Evolutionary conservation across 805 yeast genomes (phyloP).

Genomic region (Maudiozyma saulgeensis): DNA sequence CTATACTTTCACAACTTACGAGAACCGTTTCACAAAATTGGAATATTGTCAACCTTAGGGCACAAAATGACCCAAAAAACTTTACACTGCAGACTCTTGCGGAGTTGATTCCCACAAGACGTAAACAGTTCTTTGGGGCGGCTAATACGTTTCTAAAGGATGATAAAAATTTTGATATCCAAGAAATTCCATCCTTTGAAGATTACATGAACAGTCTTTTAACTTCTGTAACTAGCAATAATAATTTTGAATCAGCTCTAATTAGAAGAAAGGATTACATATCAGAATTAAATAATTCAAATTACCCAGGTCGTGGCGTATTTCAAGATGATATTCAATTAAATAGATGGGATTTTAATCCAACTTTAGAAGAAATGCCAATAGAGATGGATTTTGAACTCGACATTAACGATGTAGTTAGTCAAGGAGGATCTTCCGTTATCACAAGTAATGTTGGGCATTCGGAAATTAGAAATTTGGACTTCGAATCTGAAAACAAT

Average conservation of each 20-base stretch:
- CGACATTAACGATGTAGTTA: conserved; percentile 22
- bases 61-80: not conserved
- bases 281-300: conserved; percentile 18
- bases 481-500: not conserved
- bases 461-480: not conserved
- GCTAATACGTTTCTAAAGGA: conserved; percentile 12
- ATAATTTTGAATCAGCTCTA: conserved; percentile 1
- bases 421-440: conserved; percentile 17
- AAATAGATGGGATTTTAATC: not conserved
- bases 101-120: not conserved
- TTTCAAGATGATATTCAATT: not conserved
- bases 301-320: conserved; percentile 6
- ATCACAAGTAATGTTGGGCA: conserved; percentile 6
- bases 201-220: not conserved
- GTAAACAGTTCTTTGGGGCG: not conserved
- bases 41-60: not conserved
- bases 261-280: conserved; percentile 19
- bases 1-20: conserved; percentile 13
- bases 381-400: conserved; percentile 24
- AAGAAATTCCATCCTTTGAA: conserved; percentile 10
- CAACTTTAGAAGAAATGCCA: conserved; percentile 7
- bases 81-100: not conserved
- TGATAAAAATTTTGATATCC: conserved; percentile 23
- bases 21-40: conserved; percentile 7
- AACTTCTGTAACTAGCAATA: not conserved